Conservation (phyloP, 129 eudicot species). For the Calendula officinalis region DNA sequence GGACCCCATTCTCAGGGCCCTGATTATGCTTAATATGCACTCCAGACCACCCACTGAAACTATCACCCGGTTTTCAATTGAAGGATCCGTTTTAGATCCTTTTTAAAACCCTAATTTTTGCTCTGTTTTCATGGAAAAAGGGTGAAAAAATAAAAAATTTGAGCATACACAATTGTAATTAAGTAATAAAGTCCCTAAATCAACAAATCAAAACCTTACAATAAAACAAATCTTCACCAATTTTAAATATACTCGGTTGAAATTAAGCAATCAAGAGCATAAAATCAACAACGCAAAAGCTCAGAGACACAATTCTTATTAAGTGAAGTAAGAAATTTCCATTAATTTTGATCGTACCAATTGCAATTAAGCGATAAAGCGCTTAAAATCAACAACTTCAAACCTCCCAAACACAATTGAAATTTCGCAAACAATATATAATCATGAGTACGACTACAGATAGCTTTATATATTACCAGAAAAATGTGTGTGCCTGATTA, state of each 20-base stretch:
- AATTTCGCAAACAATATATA: background rate
- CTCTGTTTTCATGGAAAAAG: background rate
- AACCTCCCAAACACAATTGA: background rate
- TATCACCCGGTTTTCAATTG: slow-evolving; percentile 55
- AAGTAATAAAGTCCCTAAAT: slow-evolving; percentile 3
- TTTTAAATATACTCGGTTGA: background rate
- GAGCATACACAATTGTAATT: background rate
- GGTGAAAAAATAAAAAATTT: background rate
- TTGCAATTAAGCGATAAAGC: slow-evolving; percentile 3
- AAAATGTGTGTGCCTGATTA: slow-evolving; percentile 28
- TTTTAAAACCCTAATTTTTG: slow-evolving; percentile 16
- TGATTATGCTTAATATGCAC: slow-evolving; percentile 79
- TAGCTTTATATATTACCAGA: background rate
- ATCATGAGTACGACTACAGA: background rate
- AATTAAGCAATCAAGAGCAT: slow-evolving; percentile 10
- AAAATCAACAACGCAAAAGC: background rate
- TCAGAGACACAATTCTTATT: background rate
- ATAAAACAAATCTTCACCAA: background rate
- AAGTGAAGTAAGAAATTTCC: background rate
- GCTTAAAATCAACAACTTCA: background rate
- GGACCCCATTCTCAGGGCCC: slow-evolving; percentile 99
- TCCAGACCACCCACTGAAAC: slow-evolving; percentile 81
- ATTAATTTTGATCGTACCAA: background rate
- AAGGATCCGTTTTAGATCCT: slow-evolving; percentile 61
- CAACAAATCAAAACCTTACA: slow-evolving; percentile 1